Evolutionary conservation across 1,284 basidiomycete species (phyloP).

Genomic region (Tilletiaria anomala): DNA sequence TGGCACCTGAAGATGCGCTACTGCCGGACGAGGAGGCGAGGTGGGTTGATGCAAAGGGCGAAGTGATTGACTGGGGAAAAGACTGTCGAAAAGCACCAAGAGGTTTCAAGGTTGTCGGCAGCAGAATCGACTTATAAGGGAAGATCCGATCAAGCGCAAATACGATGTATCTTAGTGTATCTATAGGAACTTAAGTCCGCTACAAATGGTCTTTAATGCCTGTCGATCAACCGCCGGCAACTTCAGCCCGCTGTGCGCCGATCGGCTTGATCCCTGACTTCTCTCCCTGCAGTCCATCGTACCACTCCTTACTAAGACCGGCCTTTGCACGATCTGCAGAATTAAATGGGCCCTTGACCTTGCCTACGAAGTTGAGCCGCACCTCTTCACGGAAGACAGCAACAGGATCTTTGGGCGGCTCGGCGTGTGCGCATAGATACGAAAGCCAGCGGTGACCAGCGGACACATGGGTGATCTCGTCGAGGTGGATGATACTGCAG

Average conservation of each 20-base stretch:
- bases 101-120: background rate
- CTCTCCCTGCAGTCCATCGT: slow-evolving; percentile 52
- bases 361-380: slow-evolving; percentile 57
- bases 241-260: slow-evolving; percentile 3
- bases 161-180: too few species aligned
- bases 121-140: background rate
- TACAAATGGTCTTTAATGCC: too few species aligned
- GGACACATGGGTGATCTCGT: slow-evolving; percentile 71
- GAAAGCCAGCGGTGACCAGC: slow-evolving; percentile 67
- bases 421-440: slow-evolving; percentile 51
- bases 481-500: slow-evolving; percentile 53
- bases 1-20: background rate
- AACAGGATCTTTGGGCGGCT: slow-evolving; percentile 54
- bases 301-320: slow-evolving; percentile 37
- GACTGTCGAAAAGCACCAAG: background rate
- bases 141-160: too few species aligned
- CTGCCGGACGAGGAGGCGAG: background rate
- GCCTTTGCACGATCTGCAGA: slow-evolving; percentile 59
- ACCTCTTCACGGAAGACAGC: slow-evolving; percentile 62
- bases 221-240: slow-evolving; percentile 6
- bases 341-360: slow-evolving; percentile 74
- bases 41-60: background rate
- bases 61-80: background rate
- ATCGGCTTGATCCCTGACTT: slow-evolving; percentile 4
- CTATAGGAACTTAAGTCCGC: too few species aligned